phyloP scores from a whole-genome alignment of 1,284 basidiomycete genomes.

The Peniophora sp. region DNA sequence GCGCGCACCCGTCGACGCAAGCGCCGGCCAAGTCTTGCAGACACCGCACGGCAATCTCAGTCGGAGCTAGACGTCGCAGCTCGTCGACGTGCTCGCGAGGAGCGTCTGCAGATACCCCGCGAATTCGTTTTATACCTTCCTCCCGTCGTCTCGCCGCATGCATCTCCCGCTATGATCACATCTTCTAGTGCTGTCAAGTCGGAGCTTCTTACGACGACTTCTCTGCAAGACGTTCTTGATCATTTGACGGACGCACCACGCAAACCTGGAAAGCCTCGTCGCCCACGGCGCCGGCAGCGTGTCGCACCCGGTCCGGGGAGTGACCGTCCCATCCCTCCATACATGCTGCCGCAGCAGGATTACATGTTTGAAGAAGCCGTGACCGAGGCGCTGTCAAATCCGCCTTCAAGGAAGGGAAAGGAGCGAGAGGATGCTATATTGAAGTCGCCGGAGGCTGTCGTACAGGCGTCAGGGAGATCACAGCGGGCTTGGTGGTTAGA shows the following conservation, averaged over 20 bases:
- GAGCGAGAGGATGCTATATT: background rate
- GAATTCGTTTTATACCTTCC: slow-evolving; percentile 62
- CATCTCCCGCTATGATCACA: too few species aligned
- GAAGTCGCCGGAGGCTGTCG: background rate
- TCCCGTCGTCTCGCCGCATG: slow-evolving; percentile 20
- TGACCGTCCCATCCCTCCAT: background rate
- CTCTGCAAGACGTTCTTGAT: slow-evolving; percentile 46
- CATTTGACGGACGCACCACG: slow-evolving; percentile 49
- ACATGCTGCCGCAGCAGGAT: slow-evolving; percentile 1
- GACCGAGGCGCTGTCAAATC: background rate
- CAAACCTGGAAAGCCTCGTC: slow-evolving; percentile 17
- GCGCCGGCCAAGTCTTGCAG: slow-evolving; percentile 36
- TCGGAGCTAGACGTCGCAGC: slow-evolving; percentile 53
- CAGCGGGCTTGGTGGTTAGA: slow-evolving; percentile 87
- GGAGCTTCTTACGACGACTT: slow-evolving; percentile 46
- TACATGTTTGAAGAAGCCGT: background rate
- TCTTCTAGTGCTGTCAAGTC: slow-evolving; percentile 15
- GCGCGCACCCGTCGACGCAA: slow-evolving; percentile 33
- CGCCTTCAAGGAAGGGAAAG: background rate
- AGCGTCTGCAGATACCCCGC: slow-evolving; percentile 49
- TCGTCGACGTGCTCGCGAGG: slow-evolving; percentile 52
- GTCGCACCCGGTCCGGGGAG: background rate
- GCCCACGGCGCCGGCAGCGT: slow-evolving; percentile 17
- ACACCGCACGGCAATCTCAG: slow-evolving; percentile 34
- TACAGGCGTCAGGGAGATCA: slow-evolving; percentile 8